A percentile compares a stretch with the other conserved stretches of the same genome.
Evolutionary conservation across 441 rosid genomes (phyloP).

Genomic region (Macaranga tanarius): DNA sequence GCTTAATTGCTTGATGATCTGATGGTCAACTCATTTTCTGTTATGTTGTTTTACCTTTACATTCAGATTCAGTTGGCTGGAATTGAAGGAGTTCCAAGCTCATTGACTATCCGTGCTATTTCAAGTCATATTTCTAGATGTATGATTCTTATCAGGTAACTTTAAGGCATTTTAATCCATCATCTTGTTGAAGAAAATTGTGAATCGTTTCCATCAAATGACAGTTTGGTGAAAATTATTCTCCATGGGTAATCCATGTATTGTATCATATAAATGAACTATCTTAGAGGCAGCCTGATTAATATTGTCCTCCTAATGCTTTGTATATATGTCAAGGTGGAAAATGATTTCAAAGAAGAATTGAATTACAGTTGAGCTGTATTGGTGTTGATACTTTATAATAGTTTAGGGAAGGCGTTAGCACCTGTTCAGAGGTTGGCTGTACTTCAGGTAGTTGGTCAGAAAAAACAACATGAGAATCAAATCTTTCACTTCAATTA

Average conservation of each 20-base stretch:
- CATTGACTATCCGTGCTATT: background rate
- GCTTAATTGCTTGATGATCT: constrained; percentile 11
- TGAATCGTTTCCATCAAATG: background rate
- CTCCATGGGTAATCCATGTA: background rate
- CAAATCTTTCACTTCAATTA: constrained; percentile 29
- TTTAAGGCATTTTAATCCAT: background rate
- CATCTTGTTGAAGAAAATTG: constrained; percentile 11
- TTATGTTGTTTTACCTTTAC: background rate
- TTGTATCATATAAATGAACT: background rate
- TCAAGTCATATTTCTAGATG: background rate
- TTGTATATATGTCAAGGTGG: background rate
- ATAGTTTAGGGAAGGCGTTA: background rate
- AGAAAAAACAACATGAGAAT: constrained; percentile 12
- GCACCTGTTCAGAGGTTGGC: background rate
- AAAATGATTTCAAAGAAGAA: background rate
- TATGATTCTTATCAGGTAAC: constrained; percentile 6
- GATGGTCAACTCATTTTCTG: background rate
- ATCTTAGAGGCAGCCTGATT: constrained; percentile 2
- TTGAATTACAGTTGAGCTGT: background rate
- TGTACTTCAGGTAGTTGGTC: background rate
- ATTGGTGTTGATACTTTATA: background rate
- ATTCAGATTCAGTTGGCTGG: constrained; percentile 2
- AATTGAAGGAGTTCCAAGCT: constrained; percentile 2
- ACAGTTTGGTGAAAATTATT: background rate
- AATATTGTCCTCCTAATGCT: background rate